phyloP scores from a whole-genome alignment of 2,329 filamentous ascomycete genomes.

The Clonostachys rhizophaga region DNA sequence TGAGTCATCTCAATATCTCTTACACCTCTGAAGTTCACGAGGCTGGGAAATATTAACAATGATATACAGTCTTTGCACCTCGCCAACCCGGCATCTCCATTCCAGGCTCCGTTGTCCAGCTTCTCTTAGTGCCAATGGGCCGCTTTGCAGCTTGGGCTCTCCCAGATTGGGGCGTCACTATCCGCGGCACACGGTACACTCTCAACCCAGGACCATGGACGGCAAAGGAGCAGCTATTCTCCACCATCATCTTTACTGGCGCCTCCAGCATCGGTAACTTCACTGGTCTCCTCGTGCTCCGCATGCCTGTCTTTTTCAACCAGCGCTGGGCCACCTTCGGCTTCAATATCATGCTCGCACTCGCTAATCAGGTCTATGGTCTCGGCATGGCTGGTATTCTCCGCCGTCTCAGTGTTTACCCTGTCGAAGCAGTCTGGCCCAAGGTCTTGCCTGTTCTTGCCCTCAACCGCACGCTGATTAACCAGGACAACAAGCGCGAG shows the following conservation, averaged over 20 bases:
- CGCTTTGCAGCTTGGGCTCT: constrained; percentile 27
- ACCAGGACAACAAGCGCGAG: constrained; percentile 23
- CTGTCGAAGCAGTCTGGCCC: constrained; percentile 24
- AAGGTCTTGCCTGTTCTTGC: constrained; percentile 22
- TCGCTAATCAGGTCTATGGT: constrained; percentile 24
- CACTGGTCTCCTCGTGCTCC: constrained; percentile 16
- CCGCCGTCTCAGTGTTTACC: constrained; percentile 26
- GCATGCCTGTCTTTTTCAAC: constrained; percentile 21
- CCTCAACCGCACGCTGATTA: constrained; percentile 22
- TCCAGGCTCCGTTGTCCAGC: constrained; percentile 29
- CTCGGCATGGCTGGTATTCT: constrained; percentile 23
- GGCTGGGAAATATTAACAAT: neutral
- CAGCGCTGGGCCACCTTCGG: constrained; percentile 20
- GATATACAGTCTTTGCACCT: constrained; percentile 3
- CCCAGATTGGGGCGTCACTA: constrained; percentile 34
- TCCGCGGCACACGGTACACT: constrained; percentile 20
- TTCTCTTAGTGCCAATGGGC: constrained; percentile 34
- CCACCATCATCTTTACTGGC: constrained; percentile 26
- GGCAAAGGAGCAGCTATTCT: constrained; percentile 35
- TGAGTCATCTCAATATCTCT: neutral
- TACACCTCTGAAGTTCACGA: too few relatives aligned
- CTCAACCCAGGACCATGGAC: constrained; percentile 35
- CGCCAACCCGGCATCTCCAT: constrained; percentile 12
- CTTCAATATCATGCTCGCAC: constrained; percentile 19
- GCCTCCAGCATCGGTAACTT: constrained; percentile 15